Percentiles rank a stretch among this genome's conserved stretches.
Evolutionary conservation across 2,329 filamentous ascomycete genomes (phyloP).

Genomic region (Achaetomium macrosporum): DNA sequence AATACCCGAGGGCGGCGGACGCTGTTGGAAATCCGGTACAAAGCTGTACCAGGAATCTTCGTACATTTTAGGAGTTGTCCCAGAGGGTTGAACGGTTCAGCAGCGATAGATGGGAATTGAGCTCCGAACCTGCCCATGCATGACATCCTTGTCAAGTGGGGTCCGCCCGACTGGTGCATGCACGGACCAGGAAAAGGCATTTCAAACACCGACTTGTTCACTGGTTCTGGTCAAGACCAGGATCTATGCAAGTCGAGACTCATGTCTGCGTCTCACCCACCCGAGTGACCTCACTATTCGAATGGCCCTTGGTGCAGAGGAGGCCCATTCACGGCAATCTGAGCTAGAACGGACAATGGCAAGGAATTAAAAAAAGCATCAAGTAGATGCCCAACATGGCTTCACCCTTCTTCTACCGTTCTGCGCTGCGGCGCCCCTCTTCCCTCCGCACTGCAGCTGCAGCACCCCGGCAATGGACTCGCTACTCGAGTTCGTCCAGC

Average conservation of each 20-base stretch:
- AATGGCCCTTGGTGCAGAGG: background rate
- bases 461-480: conserved; percentile 15
- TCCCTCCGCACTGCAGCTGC: conserved; percentile 1
- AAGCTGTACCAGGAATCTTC: conserved; percentile 83
- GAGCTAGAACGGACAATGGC: background rate
- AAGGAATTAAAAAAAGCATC: background rate
- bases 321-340: background rate
- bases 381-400: conserved; percentile 13
- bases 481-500: conserved; percentile 13
- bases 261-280: conserved; percentile 1
- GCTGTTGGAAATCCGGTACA: conserved; percentile 54
- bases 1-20: conserved; percentile 36
- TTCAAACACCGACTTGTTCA: no score
- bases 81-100: background rate
- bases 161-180: no score
- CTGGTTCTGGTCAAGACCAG: no score
- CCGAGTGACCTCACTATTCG: conserved; percentile 11
- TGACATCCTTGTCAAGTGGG: no score
- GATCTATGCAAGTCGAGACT: background rate
- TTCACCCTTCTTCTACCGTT: conserved; percentile 13
- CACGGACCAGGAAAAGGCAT: no score
- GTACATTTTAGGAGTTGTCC: conserved; percentile 52
- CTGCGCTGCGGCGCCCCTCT: conserved; percentile 13
- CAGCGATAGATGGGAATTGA: no score
- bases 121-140: no score